These are phyloP conservation scores for Paraleonurus japonicus DNA, from an alignment of 257 asterid species.

Conservation along the genomic window DNA sequence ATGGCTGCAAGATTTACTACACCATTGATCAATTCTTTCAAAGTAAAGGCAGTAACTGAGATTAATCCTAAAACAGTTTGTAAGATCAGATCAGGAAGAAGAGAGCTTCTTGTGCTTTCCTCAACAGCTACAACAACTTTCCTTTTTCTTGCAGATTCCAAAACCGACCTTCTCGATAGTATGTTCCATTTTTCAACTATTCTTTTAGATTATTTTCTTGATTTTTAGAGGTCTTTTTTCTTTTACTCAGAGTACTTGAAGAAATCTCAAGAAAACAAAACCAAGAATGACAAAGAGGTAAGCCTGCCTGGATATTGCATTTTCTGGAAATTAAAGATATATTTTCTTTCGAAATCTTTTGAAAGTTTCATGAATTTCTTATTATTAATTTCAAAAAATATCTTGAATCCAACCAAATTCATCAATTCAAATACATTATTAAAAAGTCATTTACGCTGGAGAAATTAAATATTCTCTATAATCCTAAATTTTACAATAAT, in stretches of 20 bases:
- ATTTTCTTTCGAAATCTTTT: not conserved
- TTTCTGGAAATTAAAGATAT: not conserved
- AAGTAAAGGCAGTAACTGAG: conserved; percentile 26
- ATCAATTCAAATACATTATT: not conserved
- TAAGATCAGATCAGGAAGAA: conserved; percentile 46
- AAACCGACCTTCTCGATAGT: conserved; percentile 72
- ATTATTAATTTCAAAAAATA: too few species aligned
- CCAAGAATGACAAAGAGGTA: conserved; percentile 87
- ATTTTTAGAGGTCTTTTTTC: not conserved
- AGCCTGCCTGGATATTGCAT: not conserved
- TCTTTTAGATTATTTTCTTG: not conserved
- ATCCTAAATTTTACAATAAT: too few species aligned
- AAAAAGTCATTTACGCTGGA: too few species aligned
- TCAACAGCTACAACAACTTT: conserved; percentile 39
- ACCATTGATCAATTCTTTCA: conserved; percentile 21
- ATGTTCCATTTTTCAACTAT: not conserved
- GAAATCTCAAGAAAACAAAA: conserved; percentile 86
- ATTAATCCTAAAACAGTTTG: conserved; percentile 20
- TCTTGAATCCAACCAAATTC: not conserved
- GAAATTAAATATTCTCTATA: too few species aligned
- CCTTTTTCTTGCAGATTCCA: conserved; percentile 49
- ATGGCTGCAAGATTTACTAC: conserved; percentile 32
- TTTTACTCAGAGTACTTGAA: conserved; percentile 59
- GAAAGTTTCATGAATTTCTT: too few species aligned
- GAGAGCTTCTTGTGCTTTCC: conserved; percentile 53